Evolutionary conservation across 2,329 filamentous ascomycete genomes (phyloP).

Genomic region (Cercospora zeina): DNA sequence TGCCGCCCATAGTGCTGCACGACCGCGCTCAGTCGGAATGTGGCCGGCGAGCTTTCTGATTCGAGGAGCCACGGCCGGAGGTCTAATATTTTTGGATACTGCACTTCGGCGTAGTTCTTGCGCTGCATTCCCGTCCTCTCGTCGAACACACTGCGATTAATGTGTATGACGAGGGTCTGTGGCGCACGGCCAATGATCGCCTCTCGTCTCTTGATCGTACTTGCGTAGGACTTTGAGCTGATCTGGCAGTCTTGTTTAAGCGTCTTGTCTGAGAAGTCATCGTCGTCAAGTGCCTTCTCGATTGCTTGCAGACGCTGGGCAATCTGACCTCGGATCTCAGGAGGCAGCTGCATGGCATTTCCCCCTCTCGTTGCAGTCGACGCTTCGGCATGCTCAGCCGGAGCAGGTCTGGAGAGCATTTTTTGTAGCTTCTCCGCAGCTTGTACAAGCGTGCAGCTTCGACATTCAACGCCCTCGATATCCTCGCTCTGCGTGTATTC

Average conservation of each 20-base stretch:
- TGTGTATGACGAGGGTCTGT: constrained; percentile 76
- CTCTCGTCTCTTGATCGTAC: constrained; percentile 84
- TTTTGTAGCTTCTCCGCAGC: constrained; percentile 56
- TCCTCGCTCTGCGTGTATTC: constrained; percentile 81
- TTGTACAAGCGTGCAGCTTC: constrained; percentile 78
- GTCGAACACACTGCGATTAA: constrained; percentile 90
- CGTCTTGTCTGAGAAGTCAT: constrained; percentile 68
- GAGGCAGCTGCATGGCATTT: constrained; percentile 41
- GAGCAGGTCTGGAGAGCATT: constrained; percentile 39
- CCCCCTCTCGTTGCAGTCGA: constrained; percentile 2
- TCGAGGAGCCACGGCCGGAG: constrained; percentile 81
- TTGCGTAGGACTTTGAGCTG: constrained; percentile 64
- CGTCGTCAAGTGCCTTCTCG: constrained; percentile 70
- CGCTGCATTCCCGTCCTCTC: constrained; percentile 74
- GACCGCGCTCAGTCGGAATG: constrained; percentile 56
- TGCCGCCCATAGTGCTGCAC: constrained; percentile 88
- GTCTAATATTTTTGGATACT: constrained; percentile 73
- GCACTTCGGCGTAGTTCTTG: constrained; percentile 80
- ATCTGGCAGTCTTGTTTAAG: constrained; percentile 51
- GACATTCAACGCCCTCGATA: constrained; percentile 87
- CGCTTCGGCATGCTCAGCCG: constrained; percentile 23
- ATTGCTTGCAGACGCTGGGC: constrained; percentile 63
- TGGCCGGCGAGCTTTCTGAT: constrained; percentile 23
- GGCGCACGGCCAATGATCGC: constrained; percentile 81
- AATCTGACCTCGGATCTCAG: constrained; percentile 47